Base-by-base conservation (phyloP, 345 rosid species). In the Hibiscus trionum region DNA sequence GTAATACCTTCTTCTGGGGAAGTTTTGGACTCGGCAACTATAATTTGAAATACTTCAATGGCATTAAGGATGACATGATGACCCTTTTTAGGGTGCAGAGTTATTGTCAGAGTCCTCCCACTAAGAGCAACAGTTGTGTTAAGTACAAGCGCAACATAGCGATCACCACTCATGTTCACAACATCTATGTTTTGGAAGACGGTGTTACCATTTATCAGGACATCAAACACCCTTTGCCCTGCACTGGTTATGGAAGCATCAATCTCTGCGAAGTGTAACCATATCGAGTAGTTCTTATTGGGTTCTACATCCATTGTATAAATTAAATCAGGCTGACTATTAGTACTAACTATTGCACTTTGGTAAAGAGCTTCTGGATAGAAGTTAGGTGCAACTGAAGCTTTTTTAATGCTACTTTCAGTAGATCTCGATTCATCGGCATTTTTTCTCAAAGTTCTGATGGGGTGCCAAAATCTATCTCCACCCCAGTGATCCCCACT, bases 201-300 rank as follows among this genome's bases (percentile, higher is more conserved):
- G 26, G 78, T 76, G 72, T 65, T 80, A 46, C 96, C 98, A 79
- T 95, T 95, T 52, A 95, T 84, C 8, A 93, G 80, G 69, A 95
- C 76, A 79, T 90, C 89, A 86, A 95, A 95, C 44, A 89, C 93
- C 83, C 97, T 82, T 74, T 89, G 44, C 19, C 96, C 97, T 21
- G 70, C 88, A 58, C 72, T 83, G 17, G 88, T 88, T 56, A 95
- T 68, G 7, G 88, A 26, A 79, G 80, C 62, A 80, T 93, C 99
- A 77, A 93, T 93, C 91, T 93, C 99, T 0, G 98, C 90, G 68
- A 95, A 95, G 73, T 95, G 99, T 31, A 93, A 67, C 99, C 99
- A 95, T 53, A 95, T 71, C 0, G 98, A 95, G 71, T 95, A 95
- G 57, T 93, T 90, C 76, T 80, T 87, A 63, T 91, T 93, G 27